Evolutionary conservation across 1,139 yeast genomes (phyloP), one percentile per base, ranked within the genome.

Genomic region (Geotrichum fermentans): DNA sequence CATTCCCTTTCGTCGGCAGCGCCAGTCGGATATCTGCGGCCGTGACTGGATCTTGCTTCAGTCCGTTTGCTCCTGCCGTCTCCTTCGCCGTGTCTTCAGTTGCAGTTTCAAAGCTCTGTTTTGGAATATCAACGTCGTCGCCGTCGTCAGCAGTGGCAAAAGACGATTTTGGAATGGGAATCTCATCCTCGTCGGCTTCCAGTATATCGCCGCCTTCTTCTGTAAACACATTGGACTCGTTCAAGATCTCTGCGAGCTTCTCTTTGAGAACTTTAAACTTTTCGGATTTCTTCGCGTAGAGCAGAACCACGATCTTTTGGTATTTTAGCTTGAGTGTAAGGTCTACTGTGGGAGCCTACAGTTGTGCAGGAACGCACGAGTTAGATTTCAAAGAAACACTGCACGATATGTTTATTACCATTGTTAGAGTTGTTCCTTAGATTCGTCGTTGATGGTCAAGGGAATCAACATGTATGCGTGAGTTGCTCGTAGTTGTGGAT

Each of bases 261-360:
- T 22, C 28, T 21, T 47, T 47, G 26, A 47, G 20, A 7, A 22
- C 29, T 2, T 18, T 24, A 8, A 22, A 29, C 10, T 16, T 47
- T 18, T 47, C 50, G 10, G 46, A 20, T 22, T 42, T 47, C 29
- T 42, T 41, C 16, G 50, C 50, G 20, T 32, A 26, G 8, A 47
- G 22, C 34, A 47, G 30, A 4, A 47, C 46, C 18, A 26, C 26
- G 14, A 41, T 14, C 30, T 41, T 41, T 18, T 42, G 41, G 42
- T 42, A 41, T n/a, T 44, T 39, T 6, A 47, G 39, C 20, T 41
- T 47, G 11, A 47, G 33, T 4, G 50, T 47, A 8, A 47, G 26
- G 10, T 43, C 46, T 10, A 40, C 43, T 7, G 45, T 18, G 13
- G 36, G 43, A 17, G 43, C 29, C 35, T 29, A n/a, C 36, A n/a